Evolutionary conservation across 129 eudicot genomes (phyloP).

Genomic region (Tagetes patula): DNA sequence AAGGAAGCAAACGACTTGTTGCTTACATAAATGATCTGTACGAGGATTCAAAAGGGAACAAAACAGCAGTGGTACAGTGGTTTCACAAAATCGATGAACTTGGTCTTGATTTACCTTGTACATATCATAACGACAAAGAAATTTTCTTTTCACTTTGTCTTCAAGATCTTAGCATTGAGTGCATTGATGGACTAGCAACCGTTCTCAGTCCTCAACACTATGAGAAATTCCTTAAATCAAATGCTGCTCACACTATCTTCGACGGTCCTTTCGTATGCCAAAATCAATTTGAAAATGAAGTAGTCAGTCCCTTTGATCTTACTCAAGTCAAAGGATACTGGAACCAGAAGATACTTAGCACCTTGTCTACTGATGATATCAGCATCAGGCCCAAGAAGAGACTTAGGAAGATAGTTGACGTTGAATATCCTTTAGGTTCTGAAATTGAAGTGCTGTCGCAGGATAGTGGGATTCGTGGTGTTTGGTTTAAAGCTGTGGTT

Average conservation of each 20-base stretch:
- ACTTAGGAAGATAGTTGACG: constrained; percentile 43
- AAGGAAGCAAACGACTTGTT: constrained; percentile 69
- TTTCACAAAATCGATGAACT: constrained; percentile 98
- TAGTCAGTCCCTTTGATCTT: constrained; percentile 65
- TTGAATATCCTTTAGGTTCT: constrained; percentile 41
- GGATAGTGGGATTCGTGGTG: constrained; percentile 91
- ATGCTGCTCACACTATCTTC: constrained; percentile 32
- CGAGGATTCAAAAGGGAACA: constrained; percentile 73
- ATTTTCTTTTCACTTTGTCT: constrained; percentile 87
- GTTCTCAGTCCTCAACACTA: constrained; percentile 79
- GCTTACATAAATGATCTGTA: constrained; percentile 88
- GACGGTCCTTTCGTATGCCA: constrained; percentile 58
- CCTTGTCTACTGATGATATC: constrained; percentile 31
- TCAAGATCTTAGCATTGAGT: constrained; percentile 85
- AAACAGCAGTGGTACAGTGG: constrained; percentile 95
- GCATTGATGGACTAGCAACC: constrained; percentile 87
- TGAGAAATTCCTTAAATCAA: constrained; percentile 35
- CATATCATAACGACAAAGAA: constrained; percentile 61
- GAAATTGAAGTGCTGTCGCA: constrained; percentile 79
- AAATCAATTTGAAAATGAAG: constrained; percentile 61
- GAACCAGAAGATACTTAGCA: constrained; percentile 58
- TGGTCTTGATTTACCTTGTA: constrained; percentile 71
- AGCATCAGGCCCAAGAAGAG: constrained; percentile 59
- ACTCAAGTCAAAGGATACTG: constrained; percentile 78
- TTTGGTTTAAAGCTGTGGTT: constrained; percentile 79